These are phyloP conservation scores for Eucalyptus melliodora DNA, from an alignment of 345 rosid genomes.

Conservation along the genomic window DNA sequence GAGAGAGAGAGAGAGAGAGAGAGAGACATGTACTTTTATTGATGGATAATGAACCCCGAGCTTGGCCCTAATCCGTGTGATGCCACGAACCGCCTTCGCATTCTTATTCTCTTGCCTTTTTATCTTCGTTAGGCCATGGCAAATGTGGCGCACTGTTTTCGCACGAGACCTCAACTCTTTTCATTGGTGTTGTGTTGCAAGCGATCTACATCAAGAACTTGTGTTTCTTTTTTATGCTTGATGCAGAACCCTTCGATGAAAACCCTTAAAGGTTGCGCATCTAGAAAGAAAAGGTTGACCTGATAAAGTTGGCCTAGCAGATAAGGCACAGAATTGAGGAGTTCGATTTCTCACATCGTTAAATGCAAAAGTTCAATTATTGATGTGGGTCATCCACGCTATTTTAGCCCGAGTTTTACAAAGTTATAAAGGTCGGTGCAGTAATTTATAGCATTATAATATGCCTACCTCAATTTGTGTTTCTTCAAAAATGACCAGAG, in stretches of 20 bases:
- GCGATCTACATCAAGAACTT: neutral
- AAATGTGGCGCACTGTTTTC: neutral
- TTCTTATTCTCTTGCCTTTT: neutral
- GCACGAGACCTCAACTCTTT: neutral
- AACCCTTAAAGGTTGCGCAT: neutral
- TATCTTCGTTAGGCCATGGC: neutral
- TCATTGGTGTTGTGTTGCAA: neutral
- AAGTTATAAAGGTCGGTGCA: neutral
- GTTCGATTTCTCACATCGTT: neutral
- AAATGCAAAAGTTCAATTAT: neutral
- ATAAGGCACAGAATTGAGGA: neutral
- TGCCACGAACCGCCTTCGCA: conserved; percentile 37
- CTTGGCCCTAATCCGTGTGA: neutral
- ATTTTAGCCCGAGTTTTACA: neutral
- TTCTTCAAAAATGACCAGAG: neutral
- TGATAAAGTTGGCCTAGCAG: neutral
- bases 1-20: no score
- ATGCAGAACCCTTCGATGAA: neutral
- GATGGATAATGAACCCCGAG: neutral
- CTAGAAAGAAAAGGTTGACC: neutral
- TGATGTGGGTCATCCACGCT: neutral
- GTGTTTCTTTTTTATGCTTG: neutral
- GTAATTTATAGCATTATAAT: neutral
- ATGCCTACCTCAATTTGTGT: neutral
- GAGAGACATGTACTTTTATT: neutral